Conservation (phyloP, 2,329 filamentous ascomycete species). For the Aspergillus ibericus region DNA sequence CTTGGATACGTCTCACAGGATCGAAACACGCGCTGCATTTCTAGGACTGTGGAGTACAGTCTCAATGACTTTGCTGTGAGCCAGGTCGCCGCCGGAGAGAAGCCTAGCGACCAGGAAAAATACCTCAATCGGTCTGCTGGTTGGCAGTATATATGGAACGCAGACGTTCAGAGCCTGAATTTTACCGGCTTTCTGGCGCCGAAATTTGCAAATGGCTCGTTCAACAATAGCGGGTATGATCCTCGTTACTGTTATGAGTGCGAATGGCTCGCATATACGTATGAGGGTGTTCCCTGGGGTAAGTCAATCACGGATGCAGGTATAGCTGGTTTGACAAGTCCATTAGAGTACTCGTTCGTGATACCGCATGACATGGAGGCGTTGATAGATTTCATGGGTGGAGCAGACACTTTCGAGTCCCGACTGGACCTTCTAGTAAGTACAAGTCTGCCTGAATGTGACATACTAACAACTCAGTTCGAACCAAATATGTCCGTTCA, state of each 20-base stretch:
- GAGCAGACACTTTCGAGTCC: slow-evolving; percentile 54
- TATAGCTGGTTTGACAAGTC: neutral
- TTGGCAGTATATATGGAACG: slow-evolving; percentile 72
- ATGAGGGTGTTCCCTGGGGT: slow-evolving; percentile 62
- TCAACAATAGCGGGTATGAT: slow-evolving; percentile 47
- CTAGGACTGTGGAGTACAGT: slow-evolving; percentile 65
- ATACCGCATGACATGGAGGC: slow-evolving; percentile 64
- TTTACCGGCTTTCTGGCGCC: slow-evolving; percentile 61
- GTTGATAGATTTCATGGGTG: slow-evolving; percentile 57
- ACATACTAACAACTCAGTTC: slow-evolving; percentile 41
- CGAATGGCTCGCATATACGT: slow-evolving; percentile 64
- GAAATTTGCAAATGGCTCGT: slow-evolving; percentile 50
- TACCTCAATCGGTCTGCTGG: slow-evolving; percentile 66
- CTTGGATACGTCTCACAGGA: slow-evolving; percentile 64
- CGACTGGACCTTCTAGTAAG: slow-evolving; percentile 58
- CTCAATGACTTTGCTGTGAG: slow-evolving; percentile 65
- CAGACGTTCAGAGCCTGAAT: slow-evolving; percentile 55
- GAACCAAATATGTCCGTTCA: slow-evolving; percentile 31
- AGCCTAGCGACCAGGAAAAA: slow-evolving; percentile 47
- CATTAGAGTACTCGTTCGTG: slow-evolving; percentile 61
- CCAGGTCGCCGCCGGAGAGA: slow-evolving; percentile 53
- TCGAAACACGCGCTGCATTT: slow-evolving; percentile 61
- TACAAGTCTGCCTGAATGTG: too few relatives aligned
- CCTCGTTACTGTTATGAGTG: slow-evolving; percentile 61
- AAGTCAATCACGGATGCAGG: slow-evolving; percentile 7